A percentile compares a stretch with the other conserved stretches of the same genome.
phyloP scores from a whole-genome alignment of 78 protist genomes.

The Dictyostelium intermedium region DNA sequence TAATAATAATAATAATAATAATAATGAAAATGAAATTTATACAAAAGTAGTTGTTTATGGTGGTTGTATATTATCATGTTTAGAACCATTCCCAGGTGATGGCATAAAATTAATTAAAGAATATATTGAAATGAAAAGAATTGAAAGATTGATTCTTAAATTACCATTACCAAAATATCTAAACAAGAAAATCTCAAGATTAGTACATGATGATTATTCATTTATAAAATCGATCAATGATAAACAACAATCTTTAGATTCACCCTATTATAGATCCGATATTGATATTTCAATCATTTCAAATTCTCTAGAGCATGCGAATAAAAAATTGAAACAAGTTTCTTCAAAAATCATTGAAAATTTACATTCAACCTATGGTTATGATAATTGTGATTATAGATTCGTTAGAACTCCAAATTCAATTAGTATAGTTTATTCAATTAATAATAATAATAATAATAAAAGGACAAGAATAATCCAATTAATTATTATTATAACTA shows the following conservation, averaged over 20 bases:
- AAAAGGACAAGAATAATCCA: not conserved
- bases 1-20: not conserved
- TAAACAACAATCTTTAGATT: not conserved
- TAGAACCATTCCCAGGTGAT: not conserved
- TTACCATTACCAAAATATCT: slow-evolving; percentile 13
- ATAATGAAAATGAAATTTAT: not conserved
- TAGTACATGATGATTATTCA: not conserved
- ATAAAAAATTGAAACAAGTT: not conserved
- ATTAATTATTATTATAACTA: not conserved
- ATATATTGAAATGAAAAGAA: not conserved
- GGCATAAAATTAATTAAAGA: not conserved
- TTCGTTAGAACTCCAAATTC: slow-evolving; percentile 12
- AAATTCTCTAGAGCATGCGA: not conserved
- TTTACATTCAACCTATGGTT: not conserved
- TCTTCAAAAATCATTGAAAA: not conserved
- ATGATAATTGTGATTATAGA: not conserved
- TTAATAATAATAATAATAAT: not conserved
- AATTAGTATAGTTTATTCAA: not conserved
- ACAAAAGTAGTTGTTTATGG: not conserved
- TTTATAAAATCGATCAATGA: not conserved
- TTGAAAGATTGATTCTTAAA: not conserved
- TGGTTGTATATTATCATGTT: slow-evolving; percentile 2
- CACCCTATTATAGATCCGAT: not conserved
- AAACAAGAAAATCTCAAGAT: not conserved
- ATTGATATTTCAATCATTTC: not conserved